Conservation (phyloP, 2,329 filamentous ascomycete genomes). For the Hymenoscyphus repandus region DNA sequence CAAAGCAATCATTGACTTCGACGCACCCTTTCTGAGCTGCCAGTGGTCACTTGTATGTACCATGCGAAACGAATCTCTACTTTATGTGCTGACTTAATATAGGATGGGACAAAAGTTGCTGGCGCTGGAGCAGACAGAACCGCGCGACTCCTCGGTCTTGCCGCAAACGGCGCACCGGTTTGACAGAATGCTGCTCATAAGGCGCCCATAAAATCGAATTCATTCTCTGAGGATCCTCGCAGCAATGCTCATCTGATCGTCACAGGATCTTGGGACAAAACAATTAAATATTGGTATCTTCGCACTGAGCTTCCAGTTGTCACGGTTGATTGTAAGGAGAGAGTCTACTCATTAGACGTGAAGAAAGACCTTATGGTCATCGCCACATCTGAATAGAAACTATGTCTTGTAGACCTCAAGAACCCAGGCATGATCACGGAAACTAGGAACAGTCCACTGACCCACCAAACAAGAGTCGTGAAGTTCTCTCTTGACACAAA, state of each 20-base stretch:
- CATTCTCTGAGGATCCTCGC: slow-evolving; percentile 63
- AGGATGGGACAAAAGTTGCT: slow-evolving; percentile 85
- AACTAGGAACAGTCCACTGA: slow-evolving; percentile 84
- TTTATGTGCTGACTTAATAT: slow-evolving; percentile 7
- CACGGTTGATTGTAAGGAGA: slow-evolving; percentile 61
- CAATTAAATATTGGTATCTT: slow-evolving; percentile 79
- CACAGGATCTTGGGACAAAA: slow-evolving; percentile 88
- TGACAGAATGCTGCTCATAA: slow-evolving; percentile 78
- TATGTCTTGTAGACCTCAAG: slow-evolving; percentile 85
- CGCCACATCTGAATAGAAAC: slow-evolving; percentile 86
- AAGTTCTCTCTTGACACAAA: slow-evolving; percentile 85
- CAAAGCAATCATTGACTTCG: slow-evolving; percentile 77
- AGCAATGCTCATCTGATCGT: slow-evolving; percentile 72
- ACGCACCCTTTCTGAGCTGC: slow-evolving; percentile 72
- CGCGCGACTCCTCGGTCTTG: slow-evolving; percentile 78
- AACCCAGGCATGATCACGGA: slow-evolving; percentile 88
- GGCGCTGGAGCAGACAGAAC: slow-evolving; percentile 85
- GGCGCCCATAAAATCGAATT: slow-evolving; percentile 68
- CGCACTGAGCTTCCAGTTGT: slow-evolving; percentile 57
- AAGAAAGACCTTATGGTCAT: slow-evolving; percentile 80
- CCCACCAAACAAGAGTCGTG: slow-evolving; percentile 92
- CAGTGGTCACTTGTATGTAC: slow-evolving; percentile 76
- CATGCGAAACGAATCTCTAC: slow-evolving; percentile 5
- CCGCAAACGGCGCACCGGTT: slow-evolving; percentile 50
- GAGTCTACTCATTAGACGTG: slow-evolving; percentile 85